phyloP scores from a whole-genome alignment of 495 filamentous ascomycete species.

The Neurospora africana region DNA sequence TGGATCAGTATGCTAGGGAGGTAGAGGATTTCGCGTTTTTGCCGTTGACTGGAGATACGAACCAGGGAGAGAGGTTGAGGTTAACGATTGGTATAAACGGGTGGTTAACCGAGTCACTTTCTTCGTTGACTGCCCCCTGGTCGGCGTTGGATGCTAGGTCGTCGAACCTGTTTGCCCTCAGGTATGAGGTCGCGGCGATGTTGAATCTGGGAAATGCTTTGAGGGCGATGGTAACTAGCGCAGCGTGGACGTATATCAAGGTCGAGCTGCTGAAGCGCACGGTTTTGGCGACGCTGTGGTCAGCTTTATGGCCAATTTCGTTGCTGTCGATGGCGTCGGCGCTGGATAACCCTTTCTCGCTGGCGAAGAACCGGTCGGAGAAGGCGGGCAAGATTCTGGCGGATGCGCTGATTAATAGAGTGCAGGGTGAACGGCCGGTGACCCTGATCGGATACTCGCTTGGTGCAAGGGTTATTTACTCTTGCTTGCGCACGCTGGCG shows the following conservation, averaged over 20 bases:
- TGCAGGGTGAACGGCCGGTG: conserved; percentile 76
- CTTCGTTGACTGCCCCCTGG: conserved; percentile 62
- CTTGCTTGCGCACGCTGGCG: conserved; percentile 59
- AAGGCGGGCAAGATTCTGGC: conserved; percentile 78
- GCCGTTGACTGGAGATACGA: conserved; percentile 44
- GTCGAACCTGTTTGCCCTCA: conserved; percentile 70
- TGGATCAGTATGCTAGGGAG: conserved; percentile 74
- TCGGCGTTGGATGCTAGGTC: conserved; percentile 47
- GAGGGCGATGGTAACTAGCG: conserved; percentile 52
- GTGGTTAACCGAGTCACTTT: conserved; percentile 45
- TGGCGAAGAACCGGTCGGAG: conserved; percentile 65
- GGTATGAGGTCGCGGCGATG: conserved; percentile 66
- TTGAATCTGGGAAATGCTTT: conserved; percentile 66
- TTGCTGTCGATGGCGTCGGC: conserved; percentile 54
- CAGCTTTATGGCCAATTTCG: conserved; percentile 67
- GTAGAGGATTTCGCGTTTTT: conserved; percentile 84
- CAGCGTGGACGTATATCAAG: conserved; percentile 62
- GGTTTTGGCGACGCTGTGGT: conserved; percentile 58
- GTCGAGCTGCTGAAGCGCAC: conserved; percentile 65
- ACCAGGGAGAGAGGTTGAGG: conserved; percentile 37
- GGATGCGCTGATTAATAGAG: conserved; percentile 72
- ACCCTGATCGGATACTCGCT: conserved; percentile 79
- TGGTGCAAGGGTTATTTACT: conserved; percentile 71
- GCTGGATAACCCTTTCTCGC: conserved; percentile 76
- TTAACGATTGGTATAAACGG: conserved; percentile 79